phyloP scores from a whole-genome alignment of 2,329 filamentous ascomycete species.

The Colletotrichum sp. region DNA sequence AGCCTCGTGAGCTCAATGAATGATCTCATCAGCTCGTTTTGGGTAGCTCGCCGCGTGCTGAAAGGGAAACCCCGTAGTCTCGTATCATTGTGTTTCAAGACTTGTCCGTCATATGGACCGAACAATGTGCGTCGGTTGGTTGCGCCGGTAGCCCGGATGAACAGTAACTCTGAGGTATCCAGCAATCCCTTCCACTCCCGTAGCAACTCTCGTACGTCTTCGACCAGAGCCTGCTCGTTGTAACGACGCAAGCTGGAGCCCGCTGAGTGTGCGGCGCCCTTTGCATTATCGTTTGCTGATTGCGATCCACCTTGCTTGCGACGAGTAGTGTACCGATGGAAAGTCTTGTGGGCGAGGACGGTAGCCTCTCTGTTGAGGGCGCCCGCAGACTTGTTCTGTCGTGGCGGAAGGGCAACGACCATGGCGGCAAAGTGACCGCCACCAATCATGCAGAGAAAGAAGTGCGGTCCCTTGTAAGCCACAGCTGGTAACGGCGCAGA shows the following conservation, averaged over 20 bases:
- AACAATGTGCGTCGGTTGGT: constrained; percentile 89
- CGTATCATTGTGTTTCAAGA: constrained; percentile 78
- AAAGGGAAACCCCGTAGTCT: constrained; percentile 91
- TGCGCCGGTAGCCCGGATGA: constrained; percentile 86
- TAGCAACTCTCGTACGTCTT: constrained; percentile 85
- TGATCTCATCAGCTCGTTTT: constrained; percentile 91
- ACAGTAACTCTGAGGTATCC: constrained; percentile 83
- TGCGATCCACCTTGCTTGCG: constrained; percentile 96
- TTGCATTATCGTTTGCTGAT: constrained; percentile 92
- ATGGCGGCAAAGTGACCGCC: constrained; percentile 98
- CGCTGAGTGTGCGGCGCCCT: constrained; percentile 91
- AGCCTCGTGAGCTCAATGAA: constrained; percentile 93
- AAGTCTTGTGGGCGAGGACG: constrained; percentile 94
- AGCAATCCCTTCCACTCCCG: constrained; percentile 86
- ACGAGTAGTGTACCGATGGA: constrained; percentile 95
- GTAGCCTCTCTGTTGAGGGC: constrained; percentile 84
- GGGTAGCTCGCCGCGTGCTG: constrained; percentile 87
- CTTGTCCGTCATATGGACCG: constrained; percentile 88
- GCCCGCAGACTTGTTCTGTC: constrained; percentile 73
- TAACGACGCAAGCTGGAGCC: constrained; percentile 89
- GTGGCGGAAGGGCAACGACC: constrained; percentile 87
- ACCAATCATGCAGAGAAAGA: constrained; percentile 98
- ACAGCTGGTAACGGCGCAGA: constrained; percentile 50
- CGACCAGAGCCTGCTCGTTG: constrained; percentile 88
- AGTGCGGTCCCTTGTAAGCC: constrained; percentile 75